These are phyloP conservation scores for Thelephora terrestris DNA, from an alignment of 1,284 basidiomycete genomes.

Conservation along the genomic window DNA sequence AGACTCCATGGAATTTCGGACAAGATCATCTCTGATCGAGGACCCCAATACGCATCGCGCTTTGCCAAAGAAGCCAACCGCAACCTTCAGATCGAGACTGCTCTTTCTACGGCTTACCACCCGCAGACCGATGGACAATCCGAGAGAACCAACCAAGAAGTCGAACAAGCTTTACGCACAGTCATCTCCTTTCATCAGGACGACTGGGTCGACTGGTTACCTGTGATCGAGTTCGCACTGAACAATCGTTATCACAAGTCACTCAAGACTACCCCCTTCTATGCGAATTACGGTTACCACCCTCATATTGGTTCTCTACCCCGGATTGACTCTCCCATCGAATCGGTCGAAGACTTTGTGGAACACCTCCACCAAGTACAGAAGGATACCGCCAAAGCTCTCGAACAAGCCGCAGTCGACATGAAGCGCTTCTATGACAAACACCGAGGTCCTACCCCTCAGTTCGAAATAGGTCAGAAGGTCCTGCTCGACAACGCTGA, in stretches of 20 bases:
- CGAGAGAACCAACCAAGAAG: conserved; percentile 21
- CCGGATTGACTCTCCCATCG: background rate
- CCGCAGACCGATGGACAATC: conserved; percentile 25
- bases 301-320: conserved; percentile 2
- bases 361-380: too few species aligned
- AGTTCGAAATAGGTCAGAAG: conserved; percentile 21
- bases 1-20: conserved; percentile 23
- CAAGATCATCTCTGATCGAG: conserved; percentile 18
- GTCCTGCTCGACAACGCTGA: background rate
- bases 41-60: conserved; percentile 13
- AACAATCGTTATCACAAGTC: conserved; percentile 2
- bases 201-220: conserved; percentile 33
- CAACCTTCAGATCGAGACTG: background rate
- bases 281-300: conserved; percentile 4
- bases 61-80: conserved; percentile 2
- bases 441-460: conserved; percentile 11
- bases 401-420: conserved; percentile 7
- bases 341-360: too few species aligned
- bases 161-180: conserved; percentile 16
- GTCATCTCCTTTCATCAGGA: conserved; percentile 29
- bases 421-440: conserved; percentile 17
- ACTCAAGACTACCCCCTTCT: conserved; percentile 13
- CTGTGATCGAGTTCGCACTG: conserved; percentile 27
- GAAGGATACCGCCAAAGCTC: too few species aligned
- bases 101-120: conserved; percentile 15